Evolutionary conservation across 768 basidiomycete genomes (phyloP).

Genomic region (Hysterangium stoloniferum): DNA sequence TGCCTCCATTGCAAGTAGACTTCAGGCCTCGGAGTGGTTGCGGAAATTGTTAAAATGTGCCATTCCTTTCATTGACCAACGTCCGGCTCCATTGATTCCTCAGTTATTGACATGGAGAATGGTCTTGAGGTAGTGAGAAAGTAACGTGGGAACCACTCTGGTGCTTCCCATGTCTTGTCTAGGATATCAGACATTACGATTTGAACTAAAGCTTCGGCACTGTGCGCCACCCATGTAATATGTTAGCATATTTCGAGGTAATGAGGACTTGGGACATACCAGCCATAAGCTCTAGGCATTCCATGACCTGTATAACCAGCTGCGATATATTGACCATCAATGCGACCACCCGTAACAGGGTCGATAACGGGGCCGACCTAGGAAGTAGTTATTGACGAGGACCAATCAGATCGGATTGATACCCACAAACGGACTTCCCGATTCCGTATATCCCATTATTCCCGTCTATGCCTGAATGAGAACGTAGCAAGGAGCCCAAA

Average conservation of each 20-base stretch:
- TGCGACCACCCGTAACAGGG: constrained; percentile 16
- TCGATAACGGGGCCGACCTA: constrained; percentile 58
- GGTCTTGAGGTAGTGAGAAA: constrained; percentile 23
- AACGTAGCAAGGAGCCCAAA: not conserved
- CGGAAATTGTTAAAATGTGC: no score
- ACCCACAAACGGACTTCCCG: constrained; percentile 60
- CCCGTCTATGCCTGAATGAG: constrained; percentile 50
- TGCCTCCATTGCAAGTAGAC: no score
- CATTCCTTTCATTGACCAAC: no score
- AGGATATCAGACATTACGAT: constrained; percentile 48
- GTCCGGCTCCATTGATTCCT: no score
- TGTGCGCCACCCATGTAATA: no score
- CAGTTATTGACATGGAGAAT: no score
- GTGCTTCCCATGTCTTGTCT: constrained; percentile 38
- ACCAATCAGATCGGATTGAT: not conserved
- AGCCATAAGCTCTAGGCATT: constrained; percentile 69
- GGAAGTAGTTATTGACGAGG: not conserved
- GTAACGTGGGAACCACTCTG: constrained; percentile 53
- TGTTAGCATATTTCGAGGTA: not conserved
- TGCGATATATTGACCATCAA: constrained; percentile 57
- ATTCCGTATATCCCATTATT: constrained; percentile 68
- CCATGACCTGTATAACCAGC: constrained; percentile 76
- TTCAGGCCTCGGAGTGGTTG: no score
- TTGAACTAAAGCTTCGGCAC: constrained; percentile 53
- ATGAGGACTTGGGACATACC: constrained; percentile 33